Percentiles rank a stretch among this genome's conserved stretches.
Conservation (phyloP, 345 rosid species). For the Physaria fendleri region DNA sequence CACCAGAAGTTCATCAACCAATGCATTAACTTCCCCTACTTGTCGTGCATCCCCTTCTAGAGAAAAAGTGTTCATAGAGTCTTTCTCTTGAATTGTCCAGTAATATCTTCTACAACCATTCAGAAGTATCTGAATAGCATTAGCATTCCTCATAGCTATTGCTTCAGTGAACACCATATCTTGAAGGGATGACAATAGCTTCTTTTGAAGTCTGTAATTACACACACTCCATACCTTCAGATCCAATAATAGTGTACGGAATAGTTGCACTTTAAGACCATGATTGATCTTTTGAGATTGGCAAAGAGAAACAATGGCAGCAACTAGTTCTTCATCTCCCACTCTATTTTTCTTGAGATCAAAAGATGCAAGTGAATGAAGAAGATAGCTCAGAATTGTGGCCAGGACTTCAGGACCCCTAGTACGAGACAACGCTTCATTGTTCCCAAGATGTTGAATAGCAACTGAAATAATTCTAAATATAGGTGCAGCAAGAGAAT, state of each 20-base stretch:
- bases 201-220: constrained; percentile 87
- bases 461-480: constrained; percentile 77
- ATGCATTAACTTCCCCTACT: constrained; percentile 86
- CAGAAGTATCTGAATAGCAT: constrained; percentile 94
- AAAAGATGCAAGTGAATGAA: constrained; percentile 62
- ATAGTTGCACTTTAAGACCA: constrained; percentile 85
- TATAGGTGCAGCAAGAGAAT: constrained; percentile 76
- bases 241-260: constrained; percentile 72
- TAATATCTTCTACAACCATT: constrained; percentile 97
- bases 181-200: constrained; percentile 82
- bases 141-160: constrained; percentile 74
- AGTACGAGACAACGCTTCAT: constrained; percentile 63
- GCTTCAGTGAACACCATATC: constrained; percentile 97
- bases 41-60: constrained; percentile 50
- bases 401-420: constrained; percentile 84
- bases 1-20: constrained; percentile 97
- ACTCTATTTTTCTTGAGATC: constrained; percentile 51
- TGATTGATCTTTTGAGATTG: constrained; percentile 76
- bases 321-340: constrained; percentile 91
- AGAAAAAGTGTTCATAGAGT: constrained; percentile 56
- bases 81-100: constrained; percentile 83
- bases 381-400: constrained; percentile 65
- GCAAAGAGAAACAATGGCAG: constrained; percentile 75
- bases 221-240: constrained; percentile 95
- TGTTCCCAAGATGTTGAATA: constrained; percentile 74